Conservation (phyloP, 306 rosid genomes). For the Acacia acuminata region DNA sequence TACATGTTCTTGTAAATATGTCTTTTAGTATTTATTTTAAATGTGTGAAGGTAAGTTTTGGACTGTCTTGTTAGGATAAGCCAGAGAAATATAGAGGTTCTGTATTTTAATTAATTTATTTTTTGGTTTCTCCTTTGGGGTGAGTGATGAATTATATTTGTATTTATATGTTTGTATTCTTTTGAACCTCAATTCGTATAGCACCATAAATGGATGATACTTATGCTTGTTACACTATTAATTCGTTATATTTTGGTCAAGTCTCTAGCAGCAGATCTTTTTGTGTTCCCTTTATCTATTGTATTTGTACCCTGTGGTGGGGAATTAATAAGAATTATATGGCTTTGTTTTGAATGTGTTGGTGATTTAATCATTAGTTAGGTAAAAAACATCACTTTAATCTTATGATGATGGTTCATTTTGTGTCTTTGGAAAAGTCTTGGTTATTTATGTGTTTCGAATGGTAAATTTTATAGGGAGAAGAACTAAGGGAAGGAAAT, state of each 20-base stretch:
- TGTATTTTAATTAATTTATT: background rate
- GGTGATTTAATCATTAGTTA: no score
- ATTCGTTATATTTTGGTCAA: background rate
- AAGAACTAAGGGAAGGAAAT: no score
- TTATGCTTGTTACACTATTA: background rate
- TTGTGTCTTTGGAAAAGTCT: no score
- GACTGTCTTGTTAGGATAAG: slow-evolving; percentile 26
- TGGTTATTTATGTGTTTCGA: no score
- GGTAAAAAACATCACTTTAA: no score
- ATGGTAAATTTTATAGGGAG: no score
- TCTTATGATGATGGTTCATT: no score
- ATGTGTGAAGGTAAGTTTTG: slow-evolving; percentile 23
- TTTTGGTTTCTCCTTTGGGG: background rate
- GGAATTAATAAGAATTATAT: no score
- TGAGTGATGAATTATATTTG: slow-evolving; percentile 15
- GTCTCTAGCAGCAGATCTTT: no score
- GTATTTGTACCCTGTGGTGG: no score
- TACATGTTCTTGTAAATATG: slow-evolving; percentile 41
- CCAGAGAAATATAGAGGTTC: background rate
- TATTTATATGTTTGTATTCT: slow-evolving; percentile 22
- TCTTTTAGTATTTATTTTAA: background rate
- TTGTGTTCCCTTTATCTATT: no score
- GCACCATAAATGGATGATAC: background rate
- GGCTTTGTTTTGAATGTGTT: no score
- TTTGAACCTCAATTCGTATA: background rate